Evolutionary conservation across 2,329 filamentous ascomycete species (phyloP).

Genomic region (Cytospora paraplurivora): DNA sequence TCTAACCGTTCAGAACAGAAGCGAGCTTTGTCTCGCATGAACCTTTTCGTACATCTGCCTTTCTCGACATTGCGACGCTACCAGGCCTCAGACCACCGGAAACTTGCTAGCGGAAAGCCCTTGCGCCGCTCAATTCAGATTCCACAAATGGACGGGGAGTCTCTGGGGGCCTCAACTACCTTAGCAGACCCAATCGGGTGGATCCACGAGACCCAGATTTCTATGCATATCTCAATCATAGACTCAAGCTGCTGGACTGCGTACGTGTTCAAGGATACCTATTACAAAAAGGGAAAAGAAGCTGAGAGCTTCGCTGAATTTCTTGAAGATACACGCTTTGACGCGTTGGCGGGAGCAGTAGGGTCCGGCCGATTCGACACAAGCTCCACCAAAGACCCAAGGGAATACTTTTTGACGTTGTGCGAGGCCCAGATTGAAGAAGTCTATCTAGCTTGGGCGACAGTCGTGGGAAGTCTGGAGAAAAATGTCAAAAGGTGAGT

Average conservation of each 20-base stretch:
- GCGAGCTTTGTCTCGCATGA: not conserved
- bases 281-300: not conserved
- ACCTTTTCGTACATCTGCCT: not conserved
- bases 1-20: not conserved
- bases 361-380: not conserved
- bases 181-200: not conserved
- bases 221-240: not conserved
- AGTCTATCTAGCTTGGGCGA: not conserved
- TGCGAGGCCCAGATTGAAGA: not conserved
- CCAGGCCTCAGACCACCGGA: not conserved
- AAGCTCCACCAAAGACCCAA: not conserved
- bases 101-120: not conserved
- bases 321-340: not conserved
- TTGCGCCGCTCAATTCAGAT: not conserved
- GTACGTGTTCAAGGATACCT: slow-evolving; percentile 5
- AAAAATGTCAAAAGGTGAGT: not conserved
- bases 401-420: not conserved
- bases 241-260: slow-evolving; percentile 1
- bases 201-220: slow-evolving; percentile 12
- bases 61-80: not conserved
- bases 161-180: rapidly evolving
- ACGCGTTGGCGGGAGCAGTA: not conserved
- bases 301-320: not conserved
- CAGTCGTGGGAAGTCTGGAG: not conserved
- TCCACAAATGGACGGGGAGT: not conserved